Conservation (phyloP, 2,329 filamentous ascomycete genomes). For the Hypoxylon sp. region DNA sequence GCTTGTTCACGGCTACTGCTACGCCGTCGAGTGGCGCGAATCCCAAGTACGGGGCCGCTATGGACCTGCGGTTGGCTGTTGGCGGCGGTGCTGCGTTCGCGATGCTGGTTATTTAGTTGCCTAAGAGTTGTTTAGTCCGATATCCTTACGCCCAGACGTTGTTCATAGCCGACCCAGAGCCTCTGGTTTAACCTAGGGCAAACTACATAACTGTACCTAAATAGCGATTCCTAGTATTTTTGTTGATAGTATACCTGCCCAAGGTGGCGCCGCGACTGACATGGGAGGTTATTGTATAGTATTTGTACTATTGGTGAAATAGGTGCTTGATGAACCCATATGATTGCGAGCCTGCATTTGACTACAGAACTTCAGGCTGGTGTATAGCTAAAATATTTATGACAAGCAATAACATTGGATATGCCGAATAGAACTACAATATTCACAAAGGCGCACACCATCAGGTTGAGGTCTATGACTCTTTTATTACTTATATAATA, state of each 20-base stretch:
- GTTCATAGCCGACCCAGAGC: neutral
- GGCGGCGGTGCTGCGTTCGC: constrained; percentile 22
- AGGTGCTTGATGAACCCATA: neutral
- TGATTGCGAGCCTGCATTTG: neutral
- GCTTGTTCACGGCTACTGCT: constrained; percentile 38
- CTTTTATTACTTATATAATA: neutral
- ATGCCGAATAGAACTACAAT: neutral
- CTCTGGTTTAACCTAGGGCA: neutral
- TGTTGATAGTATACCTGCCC: neutral
- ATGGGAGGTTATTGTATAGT: constrained; percentile 2
- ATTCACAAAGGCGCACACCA: neutral
- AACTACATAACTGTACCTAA: constrained; percentile 14
- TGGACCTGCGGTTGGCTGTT: constrained; percentile 8
- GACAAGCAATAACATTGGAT: neutral
- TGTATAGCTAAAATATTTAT: neutral
- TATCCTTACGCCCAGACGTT: neutral
- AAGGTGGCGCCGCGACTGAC: too few species aligned
- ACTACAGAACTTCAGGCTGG: neutral
- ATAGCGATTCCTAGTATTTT: neutral
- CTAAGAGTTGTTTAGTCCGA: neutral
- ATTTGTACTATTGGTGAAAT: neutral
- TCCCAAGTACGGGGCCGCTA: neutral
- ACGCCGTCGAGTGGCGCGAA: constrained; percentile 33
- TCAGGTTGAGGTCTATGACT: neutral
- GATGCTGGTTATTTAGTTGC: constrained; percentile 10